A percentile compares a stretch with the other conserved stretches of the same genome.
Conservation (phyloP, 495 filamentous ascomycete species). For the Echria macrotheca region DNA sequence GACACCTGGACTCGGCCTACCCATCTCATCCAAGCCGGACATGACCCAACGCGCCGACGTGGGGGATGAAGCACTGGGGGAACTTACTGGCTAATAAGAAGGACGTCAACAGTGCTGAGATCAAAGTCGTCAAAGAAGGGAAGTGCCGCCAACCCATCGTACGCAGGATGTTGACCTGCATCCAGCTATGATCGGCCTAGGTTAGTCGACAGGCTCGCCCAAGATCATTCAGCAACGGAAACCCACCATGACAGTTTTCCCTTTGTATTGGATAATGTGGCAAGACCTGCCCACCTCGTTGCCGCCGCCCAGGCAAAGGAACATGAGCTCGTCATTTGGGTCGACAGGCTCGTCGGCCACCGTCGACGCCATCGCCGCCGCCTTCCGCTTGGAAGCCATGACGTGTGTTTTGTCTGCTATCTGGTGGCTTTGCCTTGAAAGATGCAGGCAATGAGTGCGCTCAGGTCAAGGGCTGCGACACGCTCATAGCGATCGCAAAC, state of each 20-base stretch:
- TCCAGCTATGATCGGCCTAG: conserved; percentile 60
- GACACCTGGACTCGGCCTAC: too few species aligned
- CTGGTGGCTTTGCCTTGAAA: too few species aligned
- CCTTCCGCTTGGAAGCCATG: conserved; percentile 76
- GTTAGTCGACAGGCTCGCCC: conserved; percentile 12
- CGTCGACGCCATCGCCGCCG: conserved; percentile 55
- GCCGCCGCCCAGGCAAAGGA: conserved; percentile 87
- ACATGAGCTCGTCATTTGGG: conserved; percentile 81
- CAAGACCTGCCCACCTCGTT: conserved; percentile 97
- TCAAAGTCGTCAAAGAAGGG: conserved; percentile 99
- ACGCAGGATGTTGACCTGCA: conserved; percentile 94
- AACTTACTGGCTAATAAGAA: conserved; percentile 95
- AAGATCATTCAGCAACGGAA: background rate
- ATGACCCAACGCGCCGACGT: conserved; percentile 12
- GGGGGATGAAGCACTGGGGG: conserved; percentile 18
- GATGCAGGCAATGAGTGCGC: too few species aligned
- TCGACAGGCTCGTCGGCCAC: conserved; percentile 65
- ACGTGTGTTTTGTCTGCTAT: too few species aligned
- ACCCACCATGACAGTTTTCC: conserved; percentile 95
- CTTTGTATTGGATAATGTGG: conserved; percentile 97
- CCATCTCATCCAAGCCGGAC: conserved; percentile 19
- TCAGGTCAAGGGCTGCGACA: too few species aligned
- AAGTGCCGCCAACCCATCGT: conserved; percentile 86
- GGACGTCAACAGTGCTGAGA: conserved; percentile 91
- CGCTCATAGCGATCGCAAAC: too few species aligned